phyloP scores from a whole-genome alignment of 2,329 filamentous ascomycete genomes.

The Onygena corvina region DNA sequence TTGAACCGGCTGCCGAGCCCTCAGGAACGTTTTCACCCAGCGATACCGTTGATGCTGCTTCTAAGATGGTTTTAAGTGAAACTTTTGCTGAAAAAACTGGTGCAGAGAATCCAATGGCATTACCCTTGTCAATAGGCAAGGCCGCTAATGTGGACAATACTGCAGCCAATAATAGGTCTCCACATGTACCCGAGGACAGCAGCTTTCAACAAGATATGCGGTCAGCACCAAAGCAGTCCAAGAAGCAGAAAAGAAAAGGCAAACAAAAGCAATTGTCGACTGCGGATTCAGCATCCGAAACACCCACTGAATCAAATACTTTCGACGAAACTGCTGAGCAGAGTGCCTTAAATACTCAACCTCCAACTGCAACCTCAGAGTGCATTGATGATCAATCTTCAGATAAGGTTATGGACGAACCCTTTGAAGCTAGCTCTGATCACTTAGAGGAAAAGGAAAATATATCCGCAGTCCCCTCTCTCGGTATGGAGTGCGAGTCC shows the following conservation, averaged over 20 bases:
- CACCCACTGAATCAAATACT: not conserved
- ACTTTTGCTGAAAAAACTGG: not conserved
- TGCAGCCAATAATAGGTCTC: conserved; percentile 9
- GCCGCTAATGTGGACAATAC: conserved; percentile 5
- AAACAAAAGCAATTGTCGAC: conserved; percentile 12
- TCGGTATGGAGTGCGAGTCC: not conserved
- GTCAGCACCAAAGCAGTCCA: conserved; percentile 12
- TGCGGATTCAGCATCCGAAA: not conserved
- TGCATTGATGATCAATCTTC: not conserved
- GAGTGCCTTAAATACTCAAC: not conserved
- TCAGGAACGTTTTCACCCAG: not conserved
- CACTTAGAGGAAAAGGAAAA: not conserved
- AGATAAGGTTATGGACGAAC: not conserved
- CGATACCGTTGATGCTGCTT: not conserved
- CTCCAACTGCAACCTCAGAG: conserved; percentile 2
- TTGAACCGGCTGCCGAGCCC: not conserved
- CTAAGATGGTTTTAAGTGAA: not conserved
- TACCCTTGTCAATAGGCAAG: not conserved
- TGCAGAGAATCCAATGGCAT: not conserved
- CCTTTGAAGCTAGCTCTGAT: not conserved
- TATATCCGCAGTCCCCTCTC: not conserved
- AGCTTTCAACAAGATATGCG: conserved; percentile 5
- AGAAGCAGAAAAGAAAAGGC: conserved; percentile 17
- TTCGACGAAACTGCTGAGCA: not conserved
- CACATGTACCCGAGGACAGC: conserved; percentile 8